Conservation (phyloP, 257 asterid species). For the Solanum pennellii region DNA sequence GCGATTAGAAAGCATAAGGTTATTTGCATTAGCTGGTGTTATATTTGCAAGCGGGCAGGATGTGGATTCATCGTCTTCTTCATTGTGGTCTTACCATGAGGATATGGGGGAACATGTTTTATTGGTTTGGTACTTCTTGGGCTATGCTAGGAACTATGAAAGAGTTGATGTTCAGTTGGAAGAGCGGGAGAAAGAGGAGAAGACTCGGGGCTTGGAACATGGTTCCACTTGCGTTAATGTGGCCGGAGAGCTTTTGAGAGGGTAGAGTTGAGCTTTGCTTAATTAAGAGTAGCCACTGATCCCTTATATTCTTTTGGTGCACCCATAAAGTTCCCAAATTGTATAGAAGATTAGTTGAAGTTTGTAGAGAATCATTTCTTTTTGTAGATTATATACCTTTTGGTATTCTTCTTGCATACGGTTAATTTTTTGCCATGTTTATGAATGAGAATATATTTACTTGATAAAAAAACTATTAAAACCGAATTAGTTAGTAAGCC, state of each 20-base stretch:
- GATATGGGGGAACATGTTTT: not conserved
- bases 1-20: not conserved
- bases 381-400: not conserved
- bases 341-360: not conserved
- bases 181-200: not conserved
- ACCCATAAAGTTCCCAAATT: not conserved
- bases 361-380: not conserved
- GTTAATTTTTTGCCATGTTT: not conserved
- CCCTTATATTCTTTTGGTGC: not conserved
- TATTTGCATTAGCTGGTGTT: not conserved
- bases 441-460: not conserved
- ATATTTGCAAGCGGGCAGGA: not conserved
- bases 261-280: not conserved
- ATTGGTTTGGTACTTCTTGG: not conserved
- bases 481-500: not conserved
- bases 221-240: not conserved
- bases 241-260: not conserved
- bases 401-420: not conserved
- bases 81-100: not conserved
- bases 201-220: not conserved
- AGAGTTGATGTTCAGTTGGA: not conserved
- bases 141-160: not conserved
- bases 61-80: not conserved
- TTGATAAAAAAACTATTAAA: not conserved
- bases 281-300: not conserved